Percentiles rank a stretch among this genome's conserved stretches.
These are phyloP conservation scores for Lenzites betulinus DNA, from an alignment of 768 basidiomycete genomes.

Conservation along the genomic window DNA sequence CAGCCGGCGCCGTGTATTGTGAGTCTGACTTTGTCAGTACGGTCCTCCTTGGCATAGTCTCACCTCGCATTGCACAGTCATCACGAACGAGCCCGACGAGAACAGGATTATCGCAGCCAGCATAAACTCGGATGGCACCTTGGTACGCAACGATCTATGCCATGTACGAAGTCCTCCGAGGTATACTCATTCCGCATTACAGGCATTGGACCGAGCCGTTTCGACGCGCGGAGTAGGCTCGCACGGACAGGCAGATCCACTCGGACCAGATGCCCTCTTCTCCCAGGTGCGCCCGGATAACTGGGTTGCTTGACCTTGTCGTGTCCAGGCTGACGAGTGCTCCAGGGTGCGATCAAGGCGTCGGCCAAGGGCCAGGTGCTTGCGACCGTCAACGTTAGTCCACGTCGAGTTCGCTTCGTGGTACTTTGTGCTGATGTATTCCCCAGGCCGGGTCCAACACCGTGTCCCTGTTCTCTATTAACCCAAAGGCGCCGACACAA, in stretches of 20 bases:
- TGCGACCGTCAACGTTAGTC: conserved; percentile 24
- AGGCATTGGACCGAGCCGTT: conserved; percentile 21
- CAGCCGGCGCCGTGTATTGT: not conserved
- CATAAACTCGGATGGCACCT: conserved; percentile 42
- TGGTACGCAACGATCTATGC: conserved; percentile 32
- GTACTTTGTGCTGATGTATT: not conserved
- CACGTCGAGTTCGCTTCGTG: not conserved
- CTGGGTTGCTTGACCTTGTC: too few species aligned
- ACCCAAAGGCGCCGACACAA: conserved; percentile 25
- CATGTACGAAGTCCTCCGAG: too few species aligned
- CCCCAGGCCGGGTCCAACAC: conserved; percentile 32
- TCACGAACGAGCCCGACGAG: conserved; percentile 49
- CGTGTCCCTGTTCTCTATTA: conserved; percentile 27
- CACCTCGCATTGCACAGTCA: conserved; percentile 35
- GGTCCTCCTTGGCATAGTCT: too few species aligned
- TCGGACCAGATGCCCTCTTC: conserved; percentile 27
- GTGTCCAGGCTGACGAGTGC: not conserved
- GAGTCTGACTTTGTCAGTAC: not conserved
- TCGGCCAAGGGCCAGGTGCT: conserved; percentile 24
- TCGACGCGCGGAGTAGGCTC: conserved; percentile 22
- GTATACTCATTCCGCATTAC: not conserved
- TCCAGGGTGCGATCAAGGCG: conserved; percentile 23
- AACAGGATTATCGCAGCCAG: conserved; percentile 46
- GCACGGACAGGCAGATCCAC: conserved; percentile 22
- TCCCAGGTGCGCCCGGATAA: conserved; percentile 10